Percentiles rank a stretch among this genome's conserved stretches.
phyloP scores from a whole-genome alignment of 1,284 basidiomycete species.

The Sutorius eximius region DNA sequence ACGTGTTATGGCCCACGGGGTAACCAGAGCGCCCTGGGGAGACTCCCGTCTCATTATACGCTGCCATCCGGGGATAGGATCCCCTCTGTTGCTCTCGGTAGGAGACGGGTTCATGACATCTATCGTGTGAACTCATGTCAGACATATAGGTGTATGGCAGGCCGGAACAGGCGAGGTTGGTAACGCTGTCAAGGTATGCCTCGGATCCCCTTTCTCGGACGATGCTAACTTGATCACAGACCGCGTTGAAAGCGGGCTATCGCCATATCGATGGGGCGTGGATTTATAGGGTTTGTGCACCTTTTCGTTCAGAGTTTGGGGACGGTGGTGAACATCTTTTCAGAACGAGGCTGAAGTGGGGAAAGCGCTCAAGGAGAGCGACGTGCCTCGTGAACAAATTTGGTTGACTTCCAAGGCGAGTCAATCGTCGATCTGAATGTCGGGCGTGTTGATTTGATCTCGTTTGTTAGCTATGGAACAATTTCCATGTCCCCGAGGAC shows the following conservation, averaged over 20 bases:
- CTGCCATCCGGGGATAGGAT: slow-evolving; percentile 63
- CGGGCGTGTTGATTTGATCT: neutral
- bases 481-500: slow-evolving; percentile 62
- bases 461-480: slow-evolving; percentile 60
- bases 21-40: slow-evolving; percentile 18
- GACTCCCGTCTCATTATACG: slow-evolving; percentile 49
- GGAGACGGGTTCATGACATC: neutral
- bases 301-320: neutral
- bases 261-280: slow-evolving; percentile 78
- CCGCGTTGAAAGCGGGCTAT: slow-evolving; percentile 61
- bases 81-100: slow-evolving; percentile 61
- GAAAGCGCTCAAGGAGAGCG: slow-evolving; percentile 57
- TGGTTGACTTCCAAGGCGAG: slow-evolving; percentile 62
- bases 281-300: slow-evolving; percentile 52
- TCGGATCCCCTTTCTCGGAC: neutral
- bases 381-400: slow-evolving; percentile 61
- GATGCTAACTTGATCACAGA: slow-evolving; percentile 29
- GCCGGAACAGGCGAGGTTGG: slow-evolving; percentile 56
- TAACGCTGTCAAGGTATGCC: slow-evolving; percentile 52
- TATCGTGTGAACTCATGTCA: slow-evolving; percentile 2
- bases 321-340: slow-evolving; percentile 19
- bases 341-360: slow-evolving; percentile 80
- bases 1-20: slow-evolving; percentile 28
- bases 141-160: slow-evolving; percentile 57
- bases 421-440: neutral